Evolutionary conservation across 805 yeast genomes (phyloP).

Genomic region (Candida namnaoensis): DNA sequence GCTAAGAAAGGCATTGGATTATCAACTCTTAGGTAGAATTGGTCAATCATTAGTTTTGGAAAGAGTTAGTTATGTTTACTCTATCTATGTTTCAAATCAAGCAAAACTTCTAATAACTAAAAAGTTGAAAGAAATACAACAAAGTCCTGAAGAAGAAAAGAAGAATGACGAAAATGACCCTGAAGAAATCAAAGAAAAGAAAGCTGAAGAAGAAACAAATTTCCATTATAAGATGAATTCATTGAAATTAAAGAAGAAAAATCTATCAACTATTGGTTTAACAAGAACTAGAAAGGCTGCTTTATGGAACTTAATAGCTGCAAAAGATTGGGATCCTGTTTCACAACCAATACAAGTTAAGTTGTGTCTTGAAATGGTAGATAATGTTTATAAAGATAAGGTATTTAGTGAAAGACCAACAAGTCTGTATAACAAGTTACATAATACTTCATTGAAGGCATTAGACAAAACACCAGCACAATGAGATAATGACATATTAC

Average conservation of each 20-base stretch:
- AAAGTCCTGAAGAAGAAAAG: background rate
- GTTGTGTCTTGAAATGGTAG: slow-evolving; percentile 19
- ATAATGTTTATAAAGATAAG: slow-evolving; percentile 17
- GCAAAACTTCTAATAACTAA: slow-evolving; percentile 21
- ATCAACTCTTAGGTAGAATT: slow-evolving; percentile 33
- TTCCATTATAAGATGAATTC: slow-evolving; percentile 21
- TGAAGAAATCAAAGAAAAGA: slow-evolving; percentile 4
- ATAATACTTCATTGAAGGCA: background rate
- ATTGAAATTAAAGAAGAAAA: slow-evolving; percentile 28
- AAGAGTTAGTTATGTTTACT: slow-evolving; percentile 44
- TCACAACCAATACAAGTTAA: slow-evolving; percentile 19
- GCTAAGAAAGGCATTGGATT: slow-evolving; percentile 37
- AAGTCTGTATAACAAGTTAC: slow-evolving; percentile 9
- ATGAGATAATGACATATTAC: too few relatives aligned
- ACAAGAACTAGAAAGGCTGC: slow-evolving; percentile 67
- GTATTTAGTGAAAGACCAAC: slow-evolving; percentile 13
- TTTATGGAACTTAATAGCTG: slow-evolving; percentile 69
- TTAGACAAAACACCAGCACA: too few relatives aligned
- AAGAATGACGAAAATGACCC: background rate
- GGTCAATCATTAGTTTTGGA: slow-evolving; percentile 45
- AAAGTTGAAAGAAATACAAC: slow-evolving; percentile 8
- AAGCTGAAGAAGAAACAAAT: slow-evolving; percentile 12
- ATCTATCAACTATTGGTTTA: slow-evolving; percentile 37
- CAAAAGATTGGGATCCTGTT: slow-evolving; percentile 52
- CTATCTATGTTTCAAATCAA: slow-evolving; percentile 29